Conservation (phyloP, 495 filamentous ascomycete species). For the Trypethelium eluteriae region DNA sequence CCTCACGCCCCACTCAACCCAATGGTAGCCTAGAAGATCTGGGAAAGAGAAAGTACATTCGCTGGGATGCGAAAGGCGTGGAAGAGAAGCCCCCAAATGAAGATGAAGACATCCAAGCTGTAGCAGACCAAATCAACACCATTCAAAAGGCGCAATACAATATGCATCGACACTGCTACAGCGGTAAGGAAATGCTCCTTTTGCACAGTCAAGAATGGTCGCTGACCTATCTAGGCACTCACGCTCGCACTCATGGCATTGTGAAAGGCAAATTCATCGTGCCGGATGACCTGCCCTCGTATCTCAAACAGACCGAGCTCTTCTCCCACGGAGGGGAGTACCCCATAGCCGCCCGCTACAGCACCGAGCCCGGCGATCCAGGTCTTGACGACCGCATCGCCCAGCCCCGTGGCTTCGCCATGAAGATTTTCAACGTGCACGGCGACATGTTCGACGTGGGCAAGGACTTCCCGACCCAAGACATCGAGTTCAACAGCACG, state of each 20-base stretch:
- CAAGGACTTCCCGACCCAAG: conserved; percentile 37
- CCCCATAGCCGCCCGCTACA: conserved; percentile 37
- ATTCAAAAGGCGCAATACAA: conserved; percentile 45
- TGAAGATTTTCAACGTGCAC: conserved; percentile 43
- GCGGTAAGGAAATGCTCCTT: conserved; percentile 19
- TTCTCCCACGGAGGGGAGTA: conserved; percentile 39
- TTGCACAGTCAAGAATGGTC: background rate
- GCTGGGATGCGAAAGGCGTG: conserved; percentile 38
- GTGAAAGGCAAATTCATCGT: conserved; percentile 42
- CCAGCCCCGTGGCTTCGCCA: conserved; percentile 43
- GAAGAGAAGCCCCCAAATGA: conserved; percentile 40
- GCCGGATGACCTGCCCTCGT: conserved; percentile 34
- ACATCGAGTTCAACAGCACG: conserved; percentile 45
- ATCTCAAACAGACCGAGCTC: conserved; percentile 40
- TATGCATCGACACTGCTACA: conserved; percentile 38
- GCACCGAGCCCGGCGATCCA: conserved; percentile 40
- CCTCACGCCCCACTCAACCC: background rate
- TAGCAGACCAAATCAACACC: conserved; percentile 43
- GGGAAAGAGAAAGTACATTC: background rate
- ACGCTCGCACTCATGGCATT: conserved; percentile 42
- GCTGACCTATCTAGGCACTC: conserved; percentile 27
- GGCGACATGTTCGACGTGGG: conserved; percentile 42
- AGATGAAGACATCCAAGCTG: conserved; percentile 41
- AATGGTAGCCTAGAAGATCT: background rate
- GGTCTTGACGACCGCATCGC: conserved; percentile 37